Evolutionary conservation across 805 yeast genomes (phyloP).

Genomic region (Pichia gijzeniarum): DNA sequence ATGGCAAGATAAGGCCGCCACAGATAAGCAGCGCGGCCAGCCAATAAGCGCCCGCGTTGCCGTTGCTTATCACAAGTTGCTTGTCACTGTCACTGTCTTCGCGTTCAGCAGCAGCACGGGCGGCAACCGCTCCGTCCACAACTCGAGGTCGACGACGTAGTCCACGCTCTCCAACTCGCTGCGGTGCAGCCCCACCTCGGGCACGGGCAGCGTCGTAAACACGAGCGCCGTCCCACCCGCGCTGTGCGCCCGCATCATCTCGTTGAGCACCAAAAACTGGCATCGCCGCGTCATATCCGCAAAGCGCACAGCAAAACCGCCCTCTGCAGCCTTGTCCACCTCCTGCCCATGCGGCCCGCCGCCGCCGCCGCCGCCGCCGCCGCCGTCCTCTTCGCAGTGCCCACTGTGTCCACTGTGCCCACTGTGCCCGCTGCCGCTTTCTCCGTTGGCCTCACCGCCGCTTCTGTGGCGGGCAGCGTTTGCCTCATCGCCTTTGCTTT

Average conservation of each 20-base stretch:
- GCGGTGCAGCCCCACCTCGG: conserved; percentile 73
- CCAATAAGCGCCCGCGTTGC: no score
- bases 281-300: conserved; percentile 13
- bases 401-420: no score
- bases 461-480: no score
- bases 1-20: no score
- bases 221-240: conserved; percentile 49
- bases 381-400: background rate
- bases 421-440: no score
- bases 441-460: no score
- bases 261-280: conserved; percentile 84
- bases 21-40: no score
- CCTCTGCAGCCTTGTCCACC: conserved; percentile 7
- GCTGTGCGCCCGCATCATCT: conserved; percentile 52
- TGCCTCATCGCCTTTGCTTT: background rate
- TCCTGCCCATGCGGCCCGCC: conserved; percentile 1
- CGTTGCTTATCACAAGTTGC: conserved; percentile 46
- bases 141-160: conserved; percentile 66
- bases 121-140: conserved; percentile 79
- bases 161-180: conserved; percentile 63
- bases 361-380: background rate
- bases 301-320: conserved; percentile 5
- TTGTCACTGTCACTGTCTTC: conserved; percentile 93
- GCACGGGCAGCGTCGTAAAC: conserved; percentile 86
- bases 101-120: conserved; percentile 81